A percentile compares a stretch with the other conserved stretches of the same genome.
Evolutionary conservation across 2,329 filamentous ascomycete species (phyloP).

Genomic region (Aphanoascus verrucosus): DNA sequence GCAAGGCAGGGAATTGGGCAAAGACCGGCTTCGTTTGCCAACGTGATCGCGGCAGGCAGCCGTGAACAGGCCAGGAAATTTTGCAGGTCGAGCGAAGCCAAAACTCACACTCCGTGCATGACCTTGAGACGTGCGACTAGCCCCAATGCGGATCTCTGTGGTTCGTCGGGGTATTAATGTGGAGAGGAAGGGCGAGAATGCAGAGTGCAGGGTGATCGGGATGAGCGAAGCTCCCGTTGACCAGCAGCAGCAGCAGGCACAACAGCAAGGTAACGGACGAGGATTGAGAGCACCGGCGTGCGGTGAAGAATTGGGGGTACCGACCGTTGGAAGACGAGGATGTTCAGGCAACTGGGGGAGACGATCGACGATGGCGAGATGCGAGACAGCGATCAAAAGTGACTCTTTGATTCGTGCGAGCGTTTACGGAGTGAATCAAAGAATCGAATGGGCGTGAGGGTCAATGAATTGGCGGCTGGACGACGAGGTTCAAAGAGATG

Average conservation of each 20-base stretch:
- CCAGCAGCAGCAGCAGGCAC: not conserved
- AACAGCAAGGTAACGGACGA: not conserved
- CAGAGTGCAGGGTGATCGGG: not conserved
- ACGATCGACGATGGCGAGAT: not conserved
- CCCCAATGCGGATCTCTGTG: conserved; percentile 5
- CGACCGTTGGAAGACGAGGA: not conserved
- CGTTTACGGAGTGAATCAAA: conserved; percentile 9
- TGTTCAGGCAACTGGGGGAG: not conserved
- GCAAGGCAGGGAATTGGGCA: conserved; percentile 13
- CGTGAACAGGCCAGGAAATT: conserved; percentile 15
- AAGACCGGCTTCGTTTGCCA: conserved; percentile 29
- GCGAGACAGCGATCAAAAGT: not conserved
- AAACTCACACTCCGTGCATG: conserved; percentile 32
- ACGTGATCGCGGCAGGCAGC: conserved; percentile 23
- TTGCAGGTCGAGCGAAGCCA: conserved; percentile 22
- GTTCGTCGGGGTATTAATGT: not conserved
- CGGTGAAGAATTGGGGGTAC: not conserved
- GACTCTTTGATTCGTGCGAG: conserved; percentile 1
- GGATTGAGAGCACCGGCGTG: not conserved
- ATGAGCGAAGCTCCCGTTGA: not conserved
- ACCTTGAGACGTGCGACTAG: conserved; percentile 12
- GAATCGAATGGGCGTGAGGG: conserved; percentile 12
- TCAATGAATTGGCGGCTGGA: conserved; percentile 1
- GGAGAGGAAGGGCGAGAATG: not conserved
- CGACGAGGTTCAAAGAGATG: conserved; percentile 18